These are phyloP conservation scores for Amanita muscaria DNA, from an alignment of 768 basidiomycete genomes.

Conservation along the genomic window DNA sequence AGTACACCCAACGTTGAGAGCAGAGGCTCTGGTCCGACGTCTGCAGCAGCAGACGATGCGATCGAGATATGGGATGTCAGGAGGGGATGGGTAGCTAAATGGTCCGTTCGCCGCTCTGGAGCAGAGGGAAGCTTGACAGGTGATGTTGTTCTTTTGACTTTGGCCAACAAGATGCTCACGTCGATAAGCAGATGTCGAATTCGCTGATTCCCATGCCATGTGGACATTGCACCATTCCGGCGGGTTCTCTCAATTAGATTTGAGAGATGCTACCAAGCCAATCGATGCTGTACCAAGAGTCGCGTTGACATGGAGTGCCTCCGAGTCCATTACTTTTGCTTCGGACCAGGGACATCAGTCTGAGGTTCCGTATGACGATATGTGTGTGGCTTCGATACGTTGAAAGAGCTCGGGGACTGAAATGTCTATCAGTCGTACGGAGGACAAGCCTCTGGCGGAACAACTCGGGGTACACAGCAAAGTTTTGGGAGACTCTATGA, in stretches of 20 bases:
- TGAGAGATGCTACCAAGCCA: conserved; percentile 54
- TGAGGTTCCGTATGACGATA: conserved; percentile 76
- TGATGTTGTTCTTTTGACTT: too few relatives aligned
- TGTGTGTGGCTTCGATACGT: conserved; percentile 35
- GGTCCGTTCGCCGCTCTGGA: conserved; percentile 57
- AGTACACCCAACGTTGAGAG: neutral
- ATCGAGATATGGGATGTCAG: conserved; percentile 86
- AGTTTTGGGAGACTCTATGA: conserved; percentile 48
- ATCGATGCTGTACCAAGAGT: conserved; percentile 59
- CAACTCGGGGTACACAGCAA: conserved; percentile 37
- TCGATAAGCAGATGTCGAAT: conserved; percentile 67
- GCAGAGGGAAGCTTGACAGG: conserved; percentile 71
- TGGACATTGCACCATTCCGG: conserved; percentile 72
- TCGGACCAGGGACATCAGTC: conserved; percentile 40
- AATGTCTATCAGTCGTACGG: conserved; percentile 28
- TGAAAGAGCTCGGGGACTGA: neutral
- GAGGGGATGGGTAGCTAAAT: conserved; percentile 75
- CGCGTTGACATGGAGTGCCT: conserved; percentile 56
- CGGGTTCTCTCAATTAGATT: conserved; percentile 70
- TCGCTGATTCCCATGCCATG: conserved; percentile 61
- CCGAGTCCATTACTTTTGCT: conserved; percentile 61
- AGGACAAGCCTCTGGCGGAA: conserved; percentile 23
- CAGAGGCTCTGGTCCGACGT: conserved; percentile 15
- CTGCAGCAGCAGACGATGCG: conserved; percentile 35
- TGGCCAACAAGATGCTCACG: too few relatives aligned